phyloP scores from a whole-genome alignment of 352 stramenopile species.

The Elongisporangium undulatum region DNA sequence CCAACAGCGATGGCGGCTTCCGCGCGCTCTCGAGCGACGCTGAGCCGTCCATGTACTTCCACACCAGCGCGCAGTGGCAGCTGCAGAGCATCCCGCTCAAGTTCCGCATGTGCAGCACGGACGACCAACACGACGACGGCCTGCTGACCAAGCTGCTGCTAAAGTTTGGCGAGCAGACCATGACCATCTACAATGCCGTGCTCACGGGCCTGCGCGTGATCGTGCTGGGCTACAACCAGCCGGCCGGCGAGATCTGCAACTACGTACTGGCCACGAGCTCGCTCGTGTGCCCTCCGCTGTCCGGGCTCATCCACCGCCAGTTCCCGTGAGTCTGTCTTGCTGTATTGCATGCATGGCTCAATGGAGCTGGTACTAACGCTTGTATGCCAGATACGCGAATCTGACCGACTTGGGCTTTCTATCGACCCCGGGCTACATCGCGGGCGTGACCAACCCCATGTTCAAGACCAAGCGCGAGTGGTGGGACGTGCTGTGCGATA shows the following conservation, averaged over 20 bases:
- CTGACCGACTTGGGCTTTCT: slow-evolving; percentile 88
- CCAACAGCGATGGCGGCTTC: slow-evolving; percentile 31
- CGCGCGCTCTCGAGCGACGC: slow-evolving; percentile 31
- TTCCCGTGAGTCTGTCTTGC: slow-evolving; percentile 38
- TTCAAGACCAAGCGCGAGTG: slow-evolving; percentile 89
- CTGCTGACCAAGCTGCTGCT: slow-evolving; percentile 61
- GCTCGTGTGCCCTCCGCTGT: slow-evolving; percentile 77
- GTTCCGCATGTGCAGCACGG: slow-evolving; percentile 79
- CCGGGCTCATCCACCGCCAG: slow-evolving; percentile 73
- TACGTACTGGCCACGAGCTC: slow-evolving; percentile 82
- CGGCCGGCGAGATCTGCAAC: slow-evolving; percentile 81
- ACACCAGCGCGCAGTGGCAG: slow-evolving; percentile 48
- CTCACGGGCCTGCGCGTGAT: slow-evolving; percentile 73
- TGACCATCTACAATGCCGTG: slow-evolving; percentile 86
- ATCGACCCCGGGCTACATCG: slow-evolving; percentile 79
- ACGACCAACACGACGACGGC: slow-evolving; percentile 82
- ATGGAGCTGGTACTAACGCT: not conserved
- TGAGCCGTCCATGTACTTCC: slow-evolving; percentile 53
- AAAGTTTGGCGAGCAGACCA: slow-evolving; percentile 82
- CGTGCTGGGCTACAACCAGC: slow-evolving; percentile 80
- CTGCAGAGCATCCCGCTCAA: slow-evolving; percentile 62
- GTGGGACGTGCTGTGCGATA: slow-evolving; percentile 89
- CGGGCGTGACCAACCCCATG: slow-evolving; percentile 90
- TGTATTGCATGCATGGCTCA: not conserved
- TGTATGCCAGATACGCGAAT: slow-evolving; percentile 66